Conservation (phyloP, 2,329 filamentous ascomycete genomes). For the Exophiala sp. region DNA sequence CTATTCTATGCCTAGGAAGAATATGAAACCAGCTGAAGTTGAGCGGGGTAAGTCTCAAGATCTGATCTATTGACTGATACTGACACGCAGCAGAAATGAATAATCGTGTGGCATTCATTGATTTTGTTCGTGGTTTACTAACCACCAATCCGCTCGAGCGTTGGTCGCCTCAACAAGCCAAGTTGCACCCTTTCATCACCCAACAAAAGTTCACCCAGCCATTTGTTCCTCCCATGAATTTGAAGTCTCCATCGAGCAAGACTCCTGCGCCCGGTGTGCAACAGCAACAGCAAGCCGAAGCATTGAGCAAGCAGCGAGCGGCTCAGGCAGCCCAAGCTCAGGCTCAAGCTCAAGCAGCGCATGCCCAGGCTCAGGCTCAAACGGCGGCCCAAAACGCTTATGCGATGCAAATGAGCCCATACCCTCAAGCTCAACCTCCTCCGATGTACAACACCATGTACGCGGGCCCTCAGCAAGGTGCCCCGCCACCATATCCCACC, state of each 20-base stretch:
- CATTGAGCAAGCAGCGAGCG: constrained; percentile 85
- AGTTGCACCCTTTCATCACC: constrained; percentile 96
- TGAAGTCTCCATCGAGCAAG: constrained; percentile 83
- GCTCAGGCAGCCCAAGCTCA: constrained; percentile 49
- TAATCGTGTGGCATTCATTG: constrained; percentile 94
- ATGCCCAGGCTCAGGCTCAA: constrained; percentile 58
- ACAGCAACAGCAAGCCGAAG: constrained; percentile 92
- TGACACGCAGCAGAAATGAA: constrained; percentile 74
- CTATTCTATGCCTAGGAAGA: constrained; percentile 97
- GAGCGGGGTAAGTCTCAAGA: constrained; percentile 70
- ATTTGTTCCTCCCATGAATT: constrained; percentile 94
- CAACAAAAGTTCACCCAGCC: constrained; percentile 95
- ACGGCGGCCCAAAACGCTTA: constrained; percentile 67
- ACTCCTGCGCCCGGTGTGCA: constrained; percentile 90
- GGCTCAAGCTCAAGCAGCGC: constrained; percentile 49
- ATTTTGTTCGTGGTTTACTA: constrained; percentile 89
- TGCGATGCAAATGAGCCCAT: constrained; percentile 56
- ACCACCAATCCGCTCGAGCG: constrained; percentile 94
- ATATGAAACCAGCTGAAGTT: constrained; percentile 97
- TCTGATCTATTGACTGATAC: constrained; percentile 8
- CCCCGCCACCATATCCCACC: constrained; percentile 74
- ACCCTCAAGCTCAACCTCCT: constrained; percentile 50
- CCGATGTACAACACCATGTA: constrained; percentile 83
- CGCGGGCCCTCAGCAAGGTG: constrained; percentile 60
- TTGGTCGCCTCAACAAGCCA: constrained; percentile 97